phyloP scores from a whole-genome alignment of 352 stramenopile genomes.

The Phytophthora sansomeana region DNA sequence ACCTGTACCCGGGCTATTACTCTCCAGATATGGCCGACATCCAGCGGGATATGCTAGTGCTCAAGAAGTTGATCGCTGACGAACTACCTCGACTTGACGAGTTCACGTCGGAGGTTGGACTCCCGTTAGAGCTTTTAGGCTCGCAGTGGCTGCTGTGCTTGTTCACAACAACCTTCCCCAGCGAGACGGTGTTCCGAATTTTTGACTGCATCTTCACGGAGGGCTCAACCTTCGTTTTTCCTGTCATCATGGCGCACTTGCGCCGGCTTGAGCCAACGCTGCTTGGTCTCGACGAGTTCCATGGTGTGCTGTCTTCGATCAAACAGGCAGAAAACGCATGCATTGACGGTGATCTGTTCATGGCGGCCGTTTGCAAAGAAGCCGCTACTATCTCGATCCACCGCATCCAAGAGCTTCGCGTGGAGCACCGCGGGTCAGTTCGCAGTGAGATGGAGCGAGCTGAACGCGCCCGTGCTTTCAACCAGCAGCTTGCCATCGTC shows the following conservation, averaged over 20 bases:
- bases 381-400: conserved; percentile 43
- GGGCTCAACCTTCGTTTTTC: conserved; percentile 82
- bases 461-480: conserved; percentile 66
- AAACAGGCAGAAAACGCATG: conserved; percentile 73
- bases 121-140: conserved; percentile 88
- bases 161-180: conserved; percentile 92
- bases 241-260: conserved; percentile 84
- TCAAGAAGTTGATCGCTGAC: conserved; percentile 87
- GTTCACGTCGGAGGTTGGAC: conserved; percentile 76
- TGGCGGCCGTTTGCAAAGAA: conserved; percentile 56
- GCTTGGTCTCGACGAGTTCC: conserved; percentile 67
- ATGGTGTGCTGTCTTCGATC: conserved; percentile 74
- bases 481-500: conserved; percentile 70
- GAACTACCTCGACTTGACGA: conserved; percentile 79
- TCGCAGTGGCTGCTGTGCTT: conserved; percentile 92
- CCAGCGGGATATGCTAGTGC: conserved; percentile 90
- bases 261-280: conserved; percentile 63
- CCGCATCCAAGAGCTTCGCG: conserved; percentile 54
- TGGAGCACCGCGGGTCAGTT: conserved; percentile 65
- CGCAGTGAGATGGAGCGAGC: conserved; percentile 76
- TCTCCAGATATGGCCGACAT: conserved; percentile 90
- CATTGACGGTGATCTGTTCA: conserved; percentile 73
- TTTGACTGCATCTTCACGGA: conserved; percentile 91
- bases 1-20: conserved; percentile 91
- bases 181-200: conserved; percentile 88